Conservation (phyloP, 2,329 filamentous ascomycete species). For the Cladophialophora chaetospira region DNA sequence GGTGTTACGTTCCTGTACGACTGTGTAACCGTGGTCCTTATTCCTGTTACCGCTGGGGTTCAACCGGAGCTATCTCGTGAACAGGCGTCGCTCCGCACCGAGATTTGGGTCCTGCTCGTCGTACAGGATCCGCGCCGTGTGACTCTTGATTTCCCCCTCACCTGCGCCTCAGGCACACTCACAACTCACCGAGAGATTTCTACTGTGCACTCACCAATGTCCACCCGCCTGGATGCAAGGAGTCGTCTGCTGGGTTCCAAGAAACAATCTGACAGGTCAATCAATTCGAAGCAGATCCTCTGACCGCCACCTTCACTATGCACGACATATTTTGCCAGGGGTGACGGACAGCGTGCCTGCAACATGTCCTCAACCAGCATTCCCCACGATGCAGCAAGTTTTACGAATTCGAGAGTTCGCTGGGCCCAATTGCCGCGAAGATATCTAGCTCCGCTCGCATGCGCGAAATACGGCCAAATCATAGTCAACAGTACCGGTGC, state of each 20-base stretch:
- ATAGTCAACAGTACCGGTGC: neutral
- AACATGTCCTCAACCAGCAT: no score
- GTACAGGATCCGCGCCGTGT: slow-evolving; percentile 13
- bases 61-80: neutral
- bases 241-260: neutral
- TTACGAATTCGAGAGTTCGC: neutral
- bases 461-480: neutral
- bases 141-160: slow-evolving; percentile 2
- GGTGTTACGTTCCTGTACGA: slow-evolving; percentile 3
- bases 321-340: neutral
- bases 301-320: slow-evolving; percentile 22
- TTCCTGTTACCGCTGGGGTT: slow-evolving; percentile 1
- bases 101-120: slow-evolving; percentile 23
- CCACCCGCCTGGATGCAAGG: neutral
- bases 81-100: slow-evolving; percentile 17
- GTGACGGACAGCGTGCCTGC: neutral
- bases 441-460: neutral
- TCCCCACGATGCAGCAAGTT: slow-evolving; percentile 10
- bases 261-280: slow-evolving; percentile 26
- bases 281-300: neutral
- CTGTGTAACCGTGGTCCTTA: slow-evolving; percentile 1
- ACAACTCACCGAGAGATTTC: neutral
- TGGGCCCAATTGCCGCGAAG: slow-evolving; percentile 7
- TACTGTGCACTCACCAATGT: slow-evolving; percentile 2
- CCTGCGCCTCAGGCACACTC: neutral